Percentiles rank a stretch among this genome's conserved stretches.
Evolutionary conservation across 1,284 basidiomycete species (phyloP).

Genomic region (Cutaneotrichosporon spelunceum): DNA sequence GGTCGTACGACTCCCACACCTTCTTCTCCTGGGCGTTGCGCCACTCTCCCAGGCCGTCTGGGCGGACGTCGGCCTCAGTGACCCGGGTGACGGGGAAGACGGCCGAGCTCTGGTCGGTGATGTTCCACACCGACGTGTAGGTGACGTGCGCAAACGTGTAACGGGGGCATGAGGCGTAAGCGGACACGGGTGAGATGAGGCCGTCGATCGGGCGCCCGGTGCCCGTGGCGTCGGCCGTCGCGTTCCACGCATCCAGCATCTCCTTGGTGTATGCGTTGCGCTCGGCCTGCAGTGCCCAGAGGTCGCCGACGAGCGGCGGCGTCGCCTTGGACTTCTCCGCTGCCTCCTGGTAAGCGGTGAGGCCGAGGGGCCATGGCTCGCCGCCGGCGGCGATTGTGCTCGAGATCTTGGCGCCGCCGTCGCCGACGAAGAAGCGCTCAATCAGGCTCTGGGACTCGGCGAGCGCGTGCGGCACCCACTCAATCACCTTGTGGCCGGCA

Average conservation of each 20-base stretch:
- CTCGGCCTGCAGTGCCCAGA: slow-evolving; percentile 38
- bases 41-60: slow-evolving; percentile 53
- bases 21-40: slow-evolving; percentile 55
- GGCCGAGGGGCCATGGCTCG: slow-evolving; percentile 38
- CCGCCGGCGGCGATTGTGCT: slow-evolving; percentile 24
- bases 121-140: slow-evolving; percentile 46
- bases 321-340: slow-evolving; percentile 15
- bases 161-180: slow-evolving; percentile 33
- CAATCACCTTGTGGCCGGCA: slow-evolving; percentile 63
- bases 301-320: slow-evolving; percentile 30
- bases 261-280: slow-evolving; percentile 33
- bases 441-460: slow-evolving; percentile 26
- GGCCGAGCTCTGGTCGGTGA: slow-evolving; percentile 49
- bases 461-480: slow-evolving; percentile 42
- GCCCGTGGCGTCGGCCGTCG: slow-evolving; percentile 28
- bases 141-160: slow-evolving; percentile 33
- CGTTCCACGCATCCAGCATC: slow-evolving; percentile 38
- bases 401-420: slow-evolving; percentile 43
- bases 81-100: slow-evolving; percentile 65
- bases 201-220: slow-evolving; percentile 44
- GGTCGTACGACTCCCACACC: slow-evolving; percentile 61
- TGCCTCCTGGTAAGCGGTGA: slow-evolving; percentile 27
- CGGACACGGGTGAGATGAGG: slow-evolving; percentile 36
- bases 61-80: slow-evolving; percentile 53
- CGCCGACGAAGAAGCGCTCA: slow-evolving; percentile 37